phyloP scores from a whole-genome alignment of 768 basidiomycete species.

The Mycena albidolilacea region DNA sequence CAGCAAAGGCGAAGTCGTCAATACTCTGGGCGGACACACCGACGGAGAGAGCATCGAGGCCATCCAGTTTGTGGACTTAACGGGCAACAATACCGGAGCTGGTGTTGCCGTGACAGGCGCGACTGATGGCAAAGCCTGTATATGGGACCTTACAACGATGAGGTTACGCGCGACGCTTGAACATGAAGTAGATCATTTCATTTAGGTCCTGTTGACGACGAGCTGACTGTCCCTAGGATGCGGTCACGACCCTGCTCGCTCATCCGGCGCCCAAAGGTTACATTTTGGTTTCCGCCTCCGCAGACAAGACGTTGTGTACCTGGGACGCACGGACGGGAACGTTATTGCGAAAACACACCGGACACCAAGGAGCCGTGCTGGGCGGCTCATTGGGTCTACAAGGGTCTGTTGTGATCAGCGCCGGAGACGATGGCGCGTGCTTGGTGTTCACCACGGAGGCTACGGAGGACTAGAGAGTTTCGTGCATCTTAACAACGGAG shows the following conservation, averaged over 20 bases:
- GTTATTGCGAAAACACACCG: constrained; percentile 84
- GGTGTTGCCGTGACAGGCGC: constrained; percentile 87
- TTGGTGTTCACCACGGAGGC: constrained; percentile 84
- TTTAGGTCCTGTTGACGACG: neutral
- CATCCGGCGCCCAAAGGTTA: constrained; percentile 84
- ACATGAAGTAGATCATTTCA: constrained; percentile 71
- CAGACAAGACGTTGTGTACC: constrained; percentile 88
- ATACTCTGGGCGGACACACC: constrained; percentile 84
- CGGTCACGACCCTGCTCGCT: constrained; percentile 84
- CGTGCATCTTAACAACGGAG: neutral
- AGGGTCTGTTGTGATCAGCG: constrained; percentile 86
- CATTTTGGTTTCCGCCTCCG: constrained; percentile 88
- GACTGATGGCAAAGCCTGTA: constrained; percentile 94
- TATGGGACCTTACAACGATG: constrained; percentile 95
- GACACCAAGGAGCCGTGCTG: constrained; percentile 85
- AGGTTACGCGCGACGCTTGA: constrained; percentile 84
- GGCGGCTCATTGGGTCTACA: constrained; percentile 79
- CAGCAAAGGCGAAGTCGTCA: constrained; percentile 87
- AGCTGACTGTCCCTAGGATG: constrained; percentile 65
- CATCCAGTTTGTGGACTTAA: constrained; percentile 85
- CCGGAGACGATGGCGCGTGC: constrained; percentile 91
- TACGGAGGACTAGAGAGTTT: constrained; percentile 50
- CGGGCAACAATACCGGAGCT: constrained; percentile 65
- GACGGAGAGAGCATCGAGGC: constrained; percentile 93
- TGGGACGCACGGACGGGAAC: constrained; percentile 94